Evolutionary conservation across 768 basidiomycete species (phyloP), one percentile per base, ranked within the genome.

Genomic region (Kwoniella shandongensis): DNA sequence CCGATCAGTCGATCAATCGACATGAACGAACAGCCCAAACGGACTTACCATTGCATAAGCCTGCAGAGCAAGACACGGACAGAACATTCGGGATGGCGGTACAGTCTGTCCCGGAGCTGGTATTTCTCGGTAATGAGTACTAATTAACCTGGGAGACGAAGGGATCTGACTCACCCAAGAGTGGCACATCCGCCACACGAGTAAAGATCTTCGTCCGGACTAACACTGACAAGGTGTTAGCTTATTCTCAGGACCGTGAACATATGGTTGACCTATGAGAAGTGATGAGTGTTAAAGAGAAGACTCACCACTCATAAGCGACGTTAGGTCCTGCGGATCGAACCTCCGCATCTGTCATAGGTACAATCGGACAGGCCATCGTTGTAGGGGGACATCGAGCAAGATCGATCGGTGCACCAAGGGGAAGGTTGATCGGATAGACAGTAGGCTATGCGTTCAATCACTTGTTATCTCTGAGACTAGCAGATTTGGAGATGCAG

Each of bases 161-260:
- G 13, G 48, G 30, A 7, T 6, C 20, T 6, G 29, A 60, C 63
- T 58, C 47, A 65, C 63, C 47, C 51, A 2, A 65, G 38, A 1
- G 63, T 57, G 12, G 54, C 44, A 49, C 63, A 65, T 20, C 65
- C 65, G 10, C 65, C 65, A 41, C 65, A 66, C 11, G 61, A 62
- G 40, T 59, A 62, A 44, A 66, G 30, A 44, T 66, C 65, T 25
- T 62, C 57, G 45, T 56, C 17, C 15, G 53, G 51, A 15, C 25
- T 45, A 13, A 66, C 42, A 50, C 65, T 66, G 27, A 44, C 13
- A n/a, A 46, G n/a, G n/a, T n/a, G n/a, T n/a, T n/a, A n/a, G n/a
- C n/a, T n/a, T n/a, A n/a, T n/a, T n/a, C n/a, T n/a, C n/a, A n/a
- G n/a, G n/a, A n/a, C n/a, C n/a, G n/a, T n/a, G n/a, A n/a, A n/a